A percentile compares a stretch with the other conserved stretches of the same genome.
These are phyloP conservation scores for Zalaria sp. DNA, from an alignment of 2,329 filamentous ascomycete genomes.

Conservation along the genomic window DNA sequence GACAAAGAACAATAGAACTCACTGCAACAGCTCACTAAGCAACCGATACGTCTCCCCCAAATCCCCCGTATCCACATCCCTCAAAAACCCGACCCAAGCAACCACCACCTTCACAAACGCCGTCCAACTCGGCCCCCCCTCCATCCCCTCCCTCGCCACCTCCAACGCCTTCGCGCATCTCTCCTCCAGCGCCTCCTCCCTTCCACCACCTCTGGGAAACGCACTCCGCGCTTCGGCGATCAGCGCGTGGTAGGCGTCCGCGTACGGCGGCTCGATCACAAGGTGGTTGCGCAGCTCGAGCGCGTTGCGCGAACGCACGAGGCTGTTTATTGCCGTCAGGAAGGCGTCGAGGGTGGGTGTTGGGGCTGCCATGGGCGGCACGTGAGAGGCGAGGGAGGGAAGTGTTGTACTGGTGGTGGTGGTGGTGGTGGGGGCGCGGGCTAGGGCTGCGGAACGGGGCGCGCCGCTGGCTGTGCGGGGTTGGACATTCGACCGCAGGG, in stretches of 20 bases:
- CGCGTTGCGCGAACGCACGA: conserved; percentile 51
- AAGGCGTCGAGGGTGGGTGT: conserved; percentile 58
- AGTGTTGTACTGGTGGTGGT: too few species aligned
- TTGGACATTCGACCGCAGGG: too few species aligned
- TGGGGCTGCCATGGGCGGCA: background rate
- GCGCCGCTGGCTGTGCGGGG: too few species aligned
- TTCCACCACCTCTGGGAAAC: conserved; percentile 31
- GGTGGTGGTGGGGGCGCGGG: too few species aligned
- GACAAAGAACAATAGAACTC: conserved; percentile 20
- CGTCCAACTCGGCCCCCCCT: conserved; percentile 57
- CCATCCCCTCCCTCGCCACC: conserved; percentile 47
- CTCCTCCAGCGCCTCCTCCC: conserved; percentile 42
- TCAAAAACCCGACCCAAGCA: conserved; percentile 67
- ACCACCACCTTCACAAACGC: conserved; percentile 67
- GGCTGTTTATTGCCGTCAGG: conserved; percentile 46
- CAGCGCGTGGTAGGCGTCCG: conserved; percentile 53
- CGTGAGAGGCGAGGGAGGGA: too few species aligned
- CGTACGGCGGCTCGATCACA: conserved; percentile 58
- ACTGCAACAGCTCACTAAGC: conserved; percentile 64
- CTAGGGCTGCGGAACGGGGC: too few species aligned
- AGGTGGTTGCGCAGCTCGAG: conserved; percentile 54
- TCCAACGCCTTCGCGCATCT: conserved; percentile 52
- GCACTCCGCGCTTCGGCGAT: conserved; percentile 49
- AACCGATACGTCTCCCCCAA: conserved; percentile 61
- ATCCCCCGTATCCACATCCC: conserved; percentile 66